phyloP scores from a whole-genome alignment of 176 grass and related monocot species.

The Lolium rigidum region DNA sequence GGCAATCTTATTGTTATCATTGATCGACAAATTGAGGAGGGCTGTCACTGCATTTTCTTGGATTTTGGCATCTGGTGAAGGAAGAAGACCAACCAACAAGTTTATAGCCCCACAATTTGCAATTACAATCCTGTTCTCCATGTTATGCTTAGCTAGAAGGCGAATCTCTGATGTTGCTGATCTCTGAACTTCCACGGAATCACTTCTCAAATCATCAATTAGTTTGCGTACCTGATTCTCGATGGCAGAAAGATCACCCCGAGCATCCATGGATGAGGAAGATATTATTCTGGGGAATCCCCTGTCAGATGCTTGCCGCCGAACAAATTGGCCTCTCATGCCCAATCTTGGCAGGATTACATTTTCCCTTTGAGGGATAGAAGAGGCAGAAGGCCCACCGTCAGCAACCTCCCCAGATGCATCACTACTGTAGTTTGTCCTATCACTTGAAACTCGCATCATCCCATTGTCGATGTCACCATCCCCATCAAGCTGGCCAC shows the following conservation, averaged over 20 bases:
- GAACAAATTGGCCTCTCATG: slow-evolving; percentile 52
- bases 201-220: slow-evolving; percentile 67
- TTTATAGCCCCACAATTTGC: slow-evolving; percentile 68
- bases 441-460: slow-evolving; percentile 58
- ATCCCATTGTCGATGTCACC: slow-evolving; percentile 43
- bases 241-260: slow-evolving; percentile 56
- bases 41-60: slow-evolving; percentile 84
- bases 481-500: slow-evolving; percentile 47
- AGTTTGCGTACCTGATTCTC: slow-evolving; percentile 57
- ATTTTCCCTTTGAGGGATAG: slow-evolving; percentile 55
- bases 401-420: slow-evolving; percentile 62
- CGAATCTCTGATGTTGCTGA: slow-evolving; percentile 64
- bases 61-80: slow-evolving; percentile 55
- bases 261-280: slow-evolving; percentile 60
- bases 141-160: slow-evolving; percentile 67
- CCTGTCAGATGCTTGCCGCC: slow-evolving; percentile 64
- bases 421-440: slow-evolving; percentile 69
- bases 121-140: slow-evolving; percentile 74
- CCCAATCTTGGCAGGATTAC: slow-evolving; percentile 52
- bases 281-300: slow-evolving; percentile 69
- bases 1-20: slow-evolving; percentile 82
- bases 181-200: slow-evolving; percentile 54
- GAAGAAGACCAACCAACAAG: slow-evolving; percentile 71
- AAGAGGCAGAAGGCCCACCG: slow-evolving; percentile 43
- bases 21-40: slow-evolving; percentile 79